Evolutionary conservation across 805 yeast species (phyloP), one percentile per base, ranked within the genome.

Genomic region (Barnettozyma sp.): DNA sequence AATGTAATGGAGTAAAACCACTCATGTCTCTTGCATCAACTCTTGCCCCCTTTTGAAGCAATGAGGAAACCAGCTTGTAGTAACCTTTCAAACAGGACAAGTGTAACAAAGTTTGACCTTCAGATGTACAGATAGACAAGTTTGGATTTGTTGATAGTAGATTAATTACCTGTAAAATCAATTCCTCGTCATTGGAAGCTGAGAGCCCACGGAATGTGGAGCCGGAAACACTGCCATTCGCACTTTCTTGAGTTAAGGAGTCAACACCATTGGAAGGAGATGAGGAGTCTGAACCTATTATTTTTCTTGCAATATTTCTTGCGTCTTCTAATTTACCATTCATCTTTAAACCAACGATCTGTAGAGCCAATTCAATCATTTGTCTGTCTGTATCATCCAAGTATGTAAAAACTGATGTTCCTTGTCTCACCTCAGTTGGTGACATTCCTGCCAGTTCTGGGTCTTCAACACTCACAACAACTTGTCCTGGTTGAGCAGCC

Each of bases 261-360:
- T 39, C 27, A 24, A 41, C 43, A 14, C 39, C 44, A 22, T 43
- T 44, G 13, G 44, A 42, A 36, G 44, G 40, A 27, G 41, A 42
- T n/a, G n/a, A n/a, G 3, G 55, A 59, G 40, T 55, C 62, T 34
- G 75, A 70, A 10, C 92, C 94, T 36, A 90, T 87, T 46, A 92
- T 86, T 45, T 95, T 69, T 57, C 82, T 81, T 1, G 97, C 97
- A 49, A 92, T 84, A 53, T 86, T 87, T 47, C 84, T 76, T 2
- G 97, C 97, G 59, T 90, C 97, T 54, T 92, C 97, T 39, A 92
- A 65, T 51, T 81, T 80, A 40, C 97, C 98, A 54, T 86, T 88
- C 96, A 90, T 87, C 62, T 90, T 90, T 59, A 88, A 67, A 2
- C 98, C 98, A 26, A 92, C 96, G 49, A 92, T 92, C 55, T 92